Base-by-base conservation (phyloP, 2,329 filamentous ascomycete genomes). In the Aspergillus sp. region DNA sequence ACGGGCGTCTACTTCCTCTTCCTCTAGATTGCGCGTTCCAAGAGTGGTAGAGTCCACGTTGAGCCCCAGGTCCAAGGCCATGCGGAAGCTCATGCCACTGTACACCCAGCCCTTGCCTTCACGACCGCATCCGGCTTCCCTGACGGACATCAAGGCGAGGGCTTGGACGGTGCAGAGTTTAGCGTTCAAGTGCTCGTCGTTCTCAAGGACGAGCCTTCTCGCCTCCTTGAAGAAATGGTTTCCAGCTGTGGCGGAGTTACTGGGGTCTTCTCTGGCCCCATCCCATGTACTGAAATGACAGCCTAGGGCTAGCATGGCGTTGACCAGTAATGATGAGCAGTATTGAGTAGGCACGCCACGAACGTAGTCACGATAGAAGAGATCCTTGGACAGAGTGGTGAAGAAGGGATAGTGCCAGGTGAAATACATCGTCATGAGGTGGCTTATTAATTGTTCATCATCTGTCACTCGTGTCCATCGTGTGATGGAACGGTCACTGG, bases 71-170 rank as follows among this genome's bases (percentile, higher is more conserved):
- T 99, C 94, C 69, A 88, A 89, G 0, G 92, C 93, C 93, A 99
- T 97, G 42, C 94, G 87, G 69, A 99, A 97, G 64, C 89, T 94
- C 89, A 99, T 96, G 46, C 94, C 93, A 64, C 90, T 96, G 71
- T 97, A 97, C 3, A 96, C 91, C 94, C 94, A 99, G 1, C 94
- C 94, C 71, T 94, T 95, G 36, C 90, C 90, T 73, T 97, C 94
- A 40, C 93, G 82, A 0, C 90, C 93, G 69, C 93, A 97, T 1
- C 94, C 94, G 2, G 93, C 94, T 75, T 99, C 94, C 55, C 94
- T 82, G 0, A 97, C 93, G 7, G 92, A 96, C 92, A 99, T 96
- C 57, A 97, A 77, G 0, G 91, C 92, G 50, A 97, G 76, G 0
- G 94, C 94, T 73, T 99, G 94, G 0, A 97, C 91, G 0, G 92